These are phyloP conservation scores for Cryptosporidium felis DNA, from an alignment of 169 alveolate species.

Conservation along the genomic window DNA sequence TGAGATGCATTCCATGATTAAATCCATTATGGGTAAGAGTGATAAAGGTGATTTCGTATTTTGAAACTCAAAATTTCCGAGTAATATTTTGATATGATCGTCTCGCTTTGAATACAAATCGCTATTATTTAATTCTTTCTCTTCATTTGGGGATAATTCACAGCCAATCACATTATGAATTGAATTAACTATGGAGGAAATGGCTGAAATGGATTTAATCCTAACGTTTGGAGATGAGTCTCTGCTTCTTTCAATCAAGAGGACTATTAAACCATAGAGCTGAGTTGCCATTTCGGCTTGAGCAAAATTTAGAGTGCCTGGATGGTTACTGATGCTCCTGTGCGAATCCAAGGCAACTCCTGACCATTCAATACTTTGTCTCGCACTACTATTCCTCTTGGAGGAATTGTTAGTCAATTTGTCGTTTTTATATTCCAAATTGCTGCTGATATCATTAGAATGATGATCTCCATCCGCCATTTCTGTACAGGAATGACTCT, in stretches of 20 bases:
- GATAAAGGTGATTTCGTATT: too few relatives aligned
- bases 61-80: not conserved
- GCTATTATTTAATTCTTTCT: too few relatives aligned
- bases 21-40: constrained; percentile 15
- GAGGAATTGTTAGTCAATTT: not conserved
- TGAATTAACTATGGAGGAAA: constrained; percentile 10
- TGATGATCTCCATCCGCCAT: too few relatives aligned
- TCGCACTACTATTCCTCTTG: constrained; percentile 52
- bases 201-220: constrained; percentile 11
- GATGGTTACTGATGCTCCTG: not conserved
- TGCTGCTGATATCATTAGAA: too few relatives aligned
- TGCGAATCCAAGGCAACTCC: constrained; percentile 34
- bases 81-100: too few relatives aligned
- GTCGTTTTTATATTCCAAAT: not conserved
- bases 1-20: not conserved
- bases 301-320: not conserved
- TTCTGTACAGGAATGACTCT: too few relatives aligned
- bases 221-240: constrained; percentile 56
- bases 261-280: constrained; percentile 1
- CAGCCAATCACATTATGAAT: too few relatives aligned
- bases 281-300: constrained; percentile 57
- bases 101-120: too few relatives aligned
- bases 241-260: constrained; percentile 23
- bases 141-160: too few relatives aligned
- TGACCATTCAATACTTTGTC: constrained; percentile 70